A percentile compares a stretch with the other conserved stretches of the same genome.
Evolutionary conservation across 352 stramenopile species (phyloP).

Genomic region (Phytophthora kernoviae): DNA sequence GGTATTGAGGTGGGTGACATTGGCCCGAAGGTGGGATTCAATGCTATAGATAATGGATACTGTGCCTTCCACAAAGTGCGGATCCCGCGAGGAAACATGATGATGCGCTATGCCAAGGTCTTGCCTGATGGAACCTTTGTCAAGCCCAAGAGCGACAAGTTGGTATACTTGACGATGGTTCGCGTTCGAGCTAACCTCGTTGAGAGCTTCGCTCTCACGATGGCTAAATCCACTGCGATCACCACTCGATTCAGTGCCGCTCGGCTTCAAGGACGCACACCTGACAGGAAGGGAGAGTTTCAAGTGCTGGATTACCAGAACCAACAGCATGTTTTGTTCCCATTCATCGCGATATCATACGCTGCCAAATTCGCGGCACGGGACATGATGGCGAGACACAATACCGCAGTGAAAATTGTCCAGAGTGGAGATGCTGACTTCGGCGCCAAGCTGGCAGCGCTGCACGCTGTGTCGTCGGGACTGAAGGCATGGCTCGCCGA

Average conservation of each 20-base stretch:
- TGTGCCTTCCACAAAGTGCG: slow-evolving; percentile 23
- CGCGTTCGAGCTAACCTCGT: slow-evolving; percentile 34
- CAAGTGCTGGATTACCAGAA: slow-evolving; percentile 54
- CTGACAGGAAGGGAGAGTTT: slow-evolving; percentile 19
- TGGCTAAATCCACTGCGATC: slow-evolving; percentile 37
- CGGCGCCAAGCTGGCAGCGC: slow-evolving; percentile 43
- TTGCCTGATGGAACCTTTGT: slow-evolving; percentile 57
- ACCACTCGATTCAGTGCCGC: slow-evolving; percentile 17
- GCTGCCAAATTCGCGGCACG: slow-evolving; percentile 37
- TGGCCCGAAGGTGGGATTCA: slow-evolving; percentile 23
- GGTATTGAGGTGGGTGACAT: slow-evolving; percentile 26
- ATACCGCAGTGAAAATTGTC: slow-evolving; percentile 38
- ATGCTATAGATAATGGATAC: slow-evolving; percentile 28
- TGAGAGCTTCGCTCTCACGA: not conserved
- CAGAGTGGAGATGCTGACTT: slow-evolving; percentile 41
- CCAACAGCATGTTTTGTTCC: slow-evolving; percentile 43
- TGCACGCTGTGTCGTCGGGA: slow-evolving; percentile 60
- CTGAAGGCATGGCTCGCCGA: slow-evolving; percentile 60
- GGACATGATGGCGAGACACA: slow-evolving; percentile 36
- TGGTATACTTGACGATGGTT: slow-evolving; percentile 66
- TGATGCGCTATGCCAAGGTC: slow-evolving; percentile 40
- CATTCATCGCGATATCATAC: slow-evolving; percentile 40
- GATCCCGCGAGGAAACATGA: slow-evolving; percentile 23
- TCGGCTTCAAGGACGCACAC: not conserved
- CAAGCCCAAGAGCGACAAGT: slow-evolving; percentile 67